A percentile compares a stretch with the other conserved stretches of the same genome.
Evolutionary conservation across 2,329 filamentous ascomycete species (phyloP).

Genomic region (Cladophialophora immunda): DNA sequence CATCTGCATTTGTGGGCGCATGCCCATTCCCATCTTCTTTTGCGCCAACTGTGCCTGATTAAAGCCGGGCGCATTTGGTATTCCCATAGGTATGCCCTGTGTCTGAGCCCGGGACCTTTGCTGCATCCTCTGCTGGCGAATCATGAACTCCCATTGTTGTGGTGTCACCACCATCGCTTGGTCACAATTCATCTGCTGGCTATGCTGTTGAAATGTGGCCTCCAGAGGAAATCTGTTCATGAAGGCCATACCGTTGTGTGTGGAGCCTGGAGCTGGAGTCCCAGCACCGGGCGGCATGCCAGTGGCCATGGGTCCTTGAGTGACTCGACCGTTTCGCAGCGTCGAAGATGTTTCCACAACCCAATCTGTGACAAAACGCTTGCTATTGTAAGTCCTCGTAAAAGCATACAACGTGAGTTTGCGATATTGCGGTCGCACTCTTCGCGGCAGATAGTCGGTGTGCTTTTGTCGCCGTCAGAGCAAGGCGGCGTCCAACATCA

Average conservation of each 20-base stretch:
- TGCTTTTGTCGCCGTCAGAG: too few species aligned
- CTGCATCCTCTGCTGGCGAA: slow-evolving; percentile 44
- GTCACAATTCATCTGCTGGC: slow-evolving; percentile 40
- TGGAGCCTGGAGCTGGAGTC: slow-evolving; percentile 58
- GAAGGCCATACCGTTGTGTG: slow-evolving; percentile 65
- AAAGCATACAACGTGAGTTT: too few species aligned
- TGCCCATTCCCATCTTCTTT: slow-evolving; percentile 39
- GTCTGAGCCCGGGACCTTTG: slow-evolving; percentile 35
- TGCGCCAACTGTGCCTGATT: slow-evolving; percentile 54
- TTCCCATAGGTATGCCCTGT: slow-evolving; percentile 38
- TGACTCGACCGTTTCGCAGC: too few species aligned
- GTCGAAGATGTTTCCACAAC: too few species aligned
- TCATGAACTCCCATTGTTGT: slow-evolving; percentile 42
- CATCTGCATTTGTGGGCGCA: slow-evolving; percentile 44
- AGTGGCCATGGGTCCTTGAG: slow-evolving; percentile 70
- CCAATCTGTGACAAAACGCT: too few species aligned
- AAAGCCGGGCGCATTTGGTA: slow-evolving; percentile 35
- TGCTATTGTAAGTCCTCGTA: too few species aligned
- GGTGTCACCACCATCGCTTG: slow-evolving; percentile 42
- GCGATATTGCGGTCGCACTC: too few species aligned
- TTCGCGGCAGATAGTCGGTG: too few species aligned
- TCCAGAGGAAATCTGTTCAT: slow-evolving; percentile 66
- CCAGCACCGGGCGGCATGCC: slow-evolving; percentile 69
- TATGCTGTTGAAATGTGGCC: slow-evolving; percentile 62
- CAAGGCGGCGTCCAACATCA: too few species aligned